Base-by-base conservation (phyloP, 176 grass and related monocot genomes). In the Miscanthus lutarioriparius region DNA sequence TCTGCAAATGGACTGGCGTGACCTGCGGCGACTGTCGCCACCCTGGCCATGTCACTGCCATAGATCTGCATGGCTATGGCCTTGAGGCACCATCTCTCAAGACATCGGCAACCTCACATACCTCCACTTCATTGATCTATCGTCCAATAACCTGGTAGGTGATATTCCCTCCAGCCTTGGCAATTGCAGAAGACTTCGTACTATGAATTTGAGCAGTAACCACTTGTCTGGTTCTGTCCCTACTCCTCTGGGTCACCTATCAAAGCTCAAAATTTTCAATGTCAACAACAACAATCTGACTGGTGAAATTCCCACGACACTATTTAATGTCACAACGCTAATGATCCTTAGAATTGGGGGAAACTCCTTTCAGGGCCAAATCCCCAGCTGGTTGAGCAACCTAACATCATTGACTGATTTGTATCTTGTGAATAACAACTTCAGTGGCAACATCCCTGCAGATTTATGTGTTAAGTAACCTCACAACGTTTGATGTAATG, bases 1-100 rank as follows among this genome's bases (percentile, higher is more conserved):
- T 87, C 27, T 87, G 85, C 27, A 9, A 30, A 61, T 87, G 85
- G 79, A 70, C 10, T 7, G 79, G 79, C 0, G 51, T 87, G 30
- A 14, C 15, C 49, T 87, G 79, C 16, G 2, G 65, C 2, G 1
- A 70, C 53, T 38, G n/a, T 12, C 64, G 14, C 11, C 32, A 70
- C 10, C 79, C 79, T 2, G 39, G 22, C 11, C 79, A 32, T 44
- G 64, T 87, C 51, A 82, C 72, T 4, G 73, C 40, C n/a, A 48
- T 86, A 22, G 15, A 19, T 49, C 77, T 86, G 30, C n/a, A 6
- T 3, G 51, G 0, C 7, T 30, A 48, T 4, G 22, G 22, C 10
- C 41, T 86, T 0, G 77, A 1, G 84, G 84, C 11, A 32, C n/a
- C 77, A 80, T 86, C 77, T 80, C 61, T 23, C 58, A 23, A 0